These are phyloP conservation scores for Cydonia oblonga DNA, from an alignment of 331 rosid genomes.

Conservation along the genomic window DNA sequence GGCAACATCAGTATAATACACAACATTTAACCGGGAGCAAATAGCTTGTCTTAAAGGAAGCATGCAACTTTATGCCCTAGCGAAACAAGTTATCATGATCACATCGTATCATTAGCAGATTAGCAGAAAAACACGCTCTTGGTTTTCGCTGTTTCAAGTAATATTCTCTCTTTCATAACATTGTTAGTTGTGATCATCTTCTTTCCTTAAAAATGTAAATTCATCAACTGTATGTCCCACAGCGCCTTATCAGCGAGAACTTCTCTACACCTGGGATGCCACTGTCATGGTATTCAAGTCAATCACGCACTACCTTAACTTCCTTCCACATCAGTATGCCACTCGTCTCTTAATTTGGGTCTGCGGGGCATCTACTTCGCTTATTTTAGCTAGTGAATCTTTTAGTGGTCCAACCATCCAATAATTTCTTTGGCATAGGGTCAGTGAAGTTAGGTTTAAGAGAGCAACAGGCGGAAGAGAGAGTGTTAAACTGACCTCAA, in stretches of 20 bases:
- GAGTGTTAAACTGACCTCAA: conserved; percentile 48
- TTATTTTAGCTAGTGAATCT: neutral
- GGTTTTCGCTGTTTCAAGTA: neutral
- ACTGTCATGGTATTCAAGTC: too few species aligned
- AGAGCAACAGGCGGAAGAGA: neutral
- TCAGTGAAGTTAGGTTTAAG: neutral
- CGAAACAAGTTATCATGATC: neutral
- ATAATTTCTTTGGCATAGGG: neutral
- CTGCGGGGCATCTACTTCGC: neutral
- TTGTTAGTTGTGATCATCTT: neutral
- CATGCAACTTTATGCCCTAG: too few species aligned
- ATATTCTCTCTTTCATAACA: neutral
- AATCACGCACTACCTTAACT: too few species aligned
- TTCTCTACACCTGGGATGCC: too few species aligned
- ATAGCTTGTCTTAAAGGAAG: neutral
- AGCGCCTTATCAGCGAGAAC: neutral
- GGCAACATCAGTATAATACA: neutral
- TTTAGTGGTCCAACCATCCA: neutral
- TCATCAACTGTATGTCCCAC: neutral
- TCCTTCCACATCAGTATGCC: neutral
- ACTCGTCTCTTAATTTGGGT: neutral
- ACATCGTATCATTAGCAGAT: neutral
- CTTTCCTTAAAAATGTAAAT: neutral
- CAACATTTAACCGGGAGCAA: too few species aligned
- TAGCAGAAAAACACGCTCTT: neutral